These are phyloP conservation scores for Aspergillus carbonarius DNA, from an alignment of 2,329 filamentous ascomycete genomes.

Conservation along the genomic window DNA sequence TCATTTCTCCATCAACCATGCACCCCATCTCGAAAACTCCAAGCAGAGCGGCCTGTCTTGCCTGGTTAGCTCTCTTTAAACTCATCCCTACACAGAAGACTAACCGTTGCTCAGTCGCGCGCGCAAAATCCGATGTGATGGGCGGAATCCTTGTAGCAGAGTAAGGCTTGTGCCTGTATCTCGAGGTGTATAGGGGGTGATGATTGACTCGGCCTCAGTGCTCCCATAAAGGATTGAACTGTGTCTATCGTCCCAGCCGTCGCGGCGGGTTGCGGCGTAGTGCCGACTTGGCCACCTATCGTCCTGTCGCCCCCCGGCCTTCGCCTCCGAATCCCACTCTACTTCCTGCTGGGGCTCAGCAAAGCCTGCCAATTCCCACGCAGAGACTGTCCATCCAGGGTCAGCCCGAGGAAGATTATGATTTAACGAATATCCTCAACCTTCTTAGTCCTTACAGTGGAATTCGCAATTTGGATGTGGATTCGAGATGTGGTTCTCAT, in stretches of 20 bases:
- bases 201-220: constrained; percentile 12
- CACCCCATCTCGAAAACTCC: not conserved
- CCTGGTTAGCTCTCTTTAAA: constrained; percentile 15
- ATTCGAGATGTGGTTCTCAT: not conserved
- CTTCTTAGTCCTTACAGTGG: not conserved
- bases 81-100: not conserved
- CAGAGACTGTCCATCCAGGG: not conserved
- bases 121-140: constrained; percentile 27
- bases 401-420: not conserved
- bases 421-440: not conserved
- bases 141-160: constrained; percentile 19
- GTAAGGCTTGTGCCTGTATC: constrained; percentile 11
- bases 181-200: not conserved
- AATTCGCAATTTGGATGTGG: not conserved
- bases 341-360: not conserved
- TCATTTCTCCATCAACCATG: not conserved
- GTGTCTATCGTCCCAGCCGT: not conserved
- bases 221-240: constrained; percentile 1
- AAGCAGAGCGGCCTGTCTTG: constrained; percentile 19
- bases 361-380: not conserved
- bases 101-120: constrained; percentile 17
- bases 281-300: not conserved
- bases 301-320: not conserved
- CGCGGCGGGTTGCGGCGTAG: not conserved
- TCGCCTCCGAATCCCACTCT: not conserved